These are phyloP conservation scores for Macaranga tanarius DNA, from an alignment of 441 rosid genomes.

Conservation along the genomic window DNA sequence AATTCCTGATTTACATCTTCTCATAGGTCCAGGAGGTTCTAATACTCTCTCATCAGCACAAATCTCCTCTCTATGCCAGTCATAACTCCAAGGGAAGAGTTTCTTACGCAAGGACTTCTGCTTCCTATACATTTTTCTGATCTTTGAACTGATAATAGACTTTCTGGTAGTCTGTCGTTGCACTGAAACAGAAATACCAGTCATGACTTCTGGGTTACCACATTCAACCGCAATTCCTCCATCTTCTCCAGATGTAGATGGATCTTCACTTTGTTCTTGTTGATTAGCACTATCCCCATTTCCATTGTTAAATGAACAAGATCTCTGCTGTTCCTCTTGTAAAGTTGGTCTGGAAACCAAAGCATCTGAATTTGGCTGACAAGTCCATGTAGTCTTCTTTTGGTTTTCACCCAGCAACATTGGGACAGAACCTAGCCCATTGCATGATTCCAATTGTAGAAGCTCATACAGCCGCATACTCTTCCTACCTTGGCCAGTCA, in stretches of 20 bases:
- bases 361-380: slow-evolving; percentile 34
- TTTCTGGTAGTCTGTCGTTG: slow-evolving; percentile 55
- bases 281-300: slow-evolving; percentile 37
- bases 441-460: slow-evolving; percentile 71
- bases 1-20: slow-evolving; percentile 80
- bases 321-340: slow-evolving; percentile 31
- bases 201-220: slow-evolving; percentile 31
- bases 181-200: slow-evolving; percentile 37
- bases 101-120: slow-evolving; percentile 87
- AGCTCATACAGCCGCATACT: slow-evolving; percentile 87
- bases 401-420: slow-evolving; percentile 28
- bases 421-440: slow-evolving; percentile 35
- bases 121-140: slow-evolving; percentile 65
- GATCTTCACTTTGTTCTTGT: slow-evolving; percentile 54
- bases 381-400: slow-evolving; percentile 31
- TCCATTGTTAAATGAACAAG: slow-evolving; percentile 32
- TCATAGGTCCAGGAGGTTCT: slow-evolving; percentile 62
- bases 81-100: slow-evolving; percentile 94
- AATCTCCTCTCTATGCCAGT: slow-evolving; percentile 89
- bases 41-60: slow-evolving; percentile 58
- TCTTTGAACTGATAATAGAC: slow-evolving; percentile 62
- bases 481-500: slow-evolving; percentile 61
- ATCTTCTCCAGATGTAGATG: slow-evolving; percentile 78
- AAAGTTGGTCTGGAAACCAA: slow-evolving; percentile 26
- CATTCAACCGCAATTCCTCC: slow-evolving; percentile 42